Conservation (phyloP, 768 basidiomycete species). For the Harrya chromipes region DNA sequence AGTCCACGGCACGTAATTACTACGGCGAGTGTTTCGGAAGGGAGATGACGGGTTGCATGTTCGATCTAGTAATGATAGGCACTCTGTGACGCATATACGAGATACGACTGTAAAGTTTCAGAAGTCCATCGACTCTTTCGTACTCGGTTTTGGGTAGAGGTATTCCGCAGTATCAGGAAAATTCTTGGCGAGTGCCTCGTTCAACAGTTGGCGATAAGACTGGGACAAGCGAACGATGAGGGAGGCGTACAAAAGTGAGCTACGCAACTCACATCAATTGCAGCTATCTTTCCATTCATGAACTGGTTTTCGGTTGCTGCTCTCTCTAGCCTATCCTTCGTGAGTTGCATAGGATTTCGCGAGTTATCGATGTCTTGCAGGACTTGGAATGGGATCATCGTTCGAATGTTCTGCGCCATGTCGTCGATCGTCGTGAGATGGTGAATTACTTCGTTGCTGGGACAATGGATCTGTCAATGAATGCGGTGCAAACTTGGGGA, state of each 20-base stretch:
- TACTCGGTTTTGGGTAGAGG: constrained; percentile 15
- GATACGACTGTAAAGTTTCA: constrained; percentile 5
- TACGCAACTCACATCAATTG: constrained; percentile 55
- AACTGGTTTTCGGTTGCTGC: constrained; percentile 89
- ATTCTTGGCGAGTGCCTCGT: constrained; percentile 67
- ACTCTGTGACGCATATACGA: background rate
- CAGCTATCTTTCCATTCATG: constrained; percentile 85
- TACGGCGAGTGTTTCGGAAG: background rate
- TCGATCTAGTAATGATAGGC: constrained; percentile 2
- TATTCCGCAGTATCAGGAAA: constrained; percentile 55
- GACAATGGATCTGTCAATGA: background rate
- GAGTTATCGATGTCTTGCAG: constrained; percentile 76
- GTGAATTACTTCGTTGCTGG: constrained; percentile 70
- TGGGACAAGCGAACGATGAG: constrained; percentile 26
- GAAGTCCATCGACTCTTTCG: constrained; percentile 7
- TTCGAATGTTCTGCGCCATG: constrained; percentile 57
- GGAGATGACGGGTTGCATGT: background rate
- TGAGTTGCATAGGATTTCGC: constrained; percentile 78
- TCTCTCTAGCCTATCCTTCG: constrained; percentile 75
- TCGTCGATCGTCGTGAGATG: constrained; percentile 68
- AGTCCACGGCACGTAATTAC: constrained; percentile 7
- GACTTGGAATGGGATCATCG: constrained; percentile 73
- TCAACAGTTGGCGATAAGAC: constrained; percentile 67
- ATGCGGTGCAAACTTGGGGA: background rate
- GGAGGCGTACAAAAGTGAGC: background rate